Percentiles rank a stretch among this genome's conserved stretches.
Evolutionary conservation across 2,329 filamentous ascomycete species (phyloP).

Genomic region (Lachnellula cervina): DNA sequence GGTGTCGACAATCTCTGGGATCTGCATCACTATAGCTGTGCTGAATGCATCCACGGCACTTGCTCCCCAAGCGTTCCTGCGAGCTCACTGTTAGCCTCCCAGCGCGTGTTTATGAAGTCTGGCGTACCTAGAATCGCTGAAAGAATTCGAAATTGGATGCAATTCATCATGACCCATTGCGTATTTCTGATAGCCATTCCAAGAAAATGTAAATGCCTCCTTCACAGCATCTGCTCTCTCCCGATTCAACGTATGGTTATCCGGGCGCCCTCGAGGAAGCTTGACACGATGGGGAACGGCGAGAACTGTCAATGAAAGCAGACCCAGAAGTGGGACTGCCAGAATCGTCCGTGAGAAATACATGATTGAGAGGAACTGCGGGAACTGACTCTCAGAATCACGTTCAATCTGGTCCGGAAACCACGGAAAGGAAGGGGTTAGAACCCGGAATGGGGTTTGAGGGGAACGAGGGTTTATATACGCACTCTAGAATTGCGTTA

Average conservation of each 20-base stretch:
- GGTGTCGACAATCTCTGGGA: constrained; percentile 59
- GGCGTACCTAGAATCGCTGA: constrained; percentile 63
- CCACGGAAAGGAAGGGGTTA: not conserved
- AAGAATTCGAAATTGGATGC: constrained; percentile 60
- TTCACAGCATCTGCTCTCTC: constrained; percentile 55
- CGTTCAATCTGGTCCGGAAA: not conserved
- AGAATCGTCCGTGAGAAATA: constrained; percentile 15
- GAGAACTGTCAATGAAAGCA: constrained; percentile 11
- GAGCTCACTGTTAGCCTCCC: constrained; percentile 7
- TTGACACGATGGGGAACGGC: constrained; percentile 17
- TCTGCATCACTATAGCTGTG: constrained; percentile 73
- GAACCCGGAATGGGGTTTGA: not conserved
- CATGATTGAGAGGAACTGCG: constrained; percentile 12
- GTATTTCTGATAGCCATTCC: constrained; percentile 67
- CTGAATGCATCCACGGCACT: constrained; percentile 76
- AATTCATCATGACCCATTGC: constrained; percentile 77
- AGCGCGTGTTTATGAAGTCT: not conserved
- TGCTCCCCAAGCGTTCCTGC: constrained; percentile 78
- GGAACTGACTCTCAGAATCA: not conserved
- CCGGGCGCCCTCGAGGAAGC: constrained; percentile 8
- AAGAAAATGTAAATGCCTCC: constrained; percentile 64
- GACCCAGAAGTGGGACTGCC: constrained; percentile 13
- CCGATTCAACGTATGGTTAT: constrained; percentile 22
- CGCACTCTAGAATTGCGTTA: constrained; percentile 1
- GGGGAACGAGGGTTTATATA: constrained; percentile 3